Evolutionary conservation across 176 grass and related monocot genomes (phyloP).

Genomic region (Phoenix roebelenii): DNA sequence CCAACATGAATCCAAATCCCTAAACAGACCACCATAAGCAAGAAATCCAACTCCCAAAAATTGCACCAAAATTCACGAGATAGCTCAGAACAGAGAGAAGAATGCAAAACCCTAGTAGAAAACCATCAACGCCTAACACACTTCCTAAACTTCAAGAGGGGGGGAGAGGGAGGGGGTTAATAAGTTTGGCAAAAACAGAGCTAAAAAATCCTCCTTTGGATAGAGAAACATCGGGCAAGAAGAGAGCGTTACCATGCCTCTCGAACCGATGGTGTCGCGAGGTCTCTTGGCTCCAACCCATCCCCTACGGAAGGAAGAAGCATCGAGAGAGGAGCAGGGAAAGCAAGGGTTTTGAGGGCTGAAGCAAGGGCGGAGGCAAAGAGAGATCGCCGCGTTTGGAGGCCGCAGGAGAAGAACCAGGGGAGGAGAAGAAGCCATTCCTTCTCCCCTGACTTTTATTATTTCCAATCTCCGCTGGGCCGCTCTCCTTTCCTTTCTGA

Average conservation of each 20-base stretch:
- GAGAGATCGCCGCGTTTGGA: neutral
- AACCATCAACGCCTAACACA: no score
- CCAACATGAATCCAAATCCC: no score
- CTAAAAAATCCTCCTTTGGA: neutral
- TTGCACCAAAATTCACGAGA: no score
- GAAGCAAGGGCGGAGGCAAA: neutral
- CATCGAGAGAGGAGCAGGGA: conserved; percentile 1
- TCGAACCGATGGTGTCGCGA: conserved; percentile 1
- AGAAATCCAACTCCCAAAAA: no score
- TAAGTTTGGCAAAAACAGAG: neutral
- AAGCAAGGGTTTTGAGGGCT: conserved; percentile 30
- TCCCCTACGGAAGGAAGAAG: neutral
- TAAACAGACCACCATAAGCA: no score
- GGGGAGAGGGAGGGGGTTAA: no score
- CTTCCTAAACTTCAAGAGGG: no score
- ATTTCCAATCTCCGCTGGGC: no score
- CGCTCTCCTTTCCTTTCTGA: no score
- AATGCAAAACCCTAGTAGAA: no score
- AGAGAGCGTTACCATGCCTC: conserved; percentile 19
- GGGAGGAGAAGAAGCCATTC: conserved; percentile 18
- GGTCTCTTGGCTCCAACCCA: conserved; percentile 20
- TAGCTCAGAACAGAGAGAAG: no score
- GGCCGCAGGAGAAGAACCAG: conserved; percentile 10
- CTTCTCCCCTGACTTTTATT: neutral
- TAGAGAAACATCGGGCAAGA: neutral